Evolutionary conservation across 768 basidiomycete species (phyloP).

Genomic region (Kwoniella heveanensis): DNA sequence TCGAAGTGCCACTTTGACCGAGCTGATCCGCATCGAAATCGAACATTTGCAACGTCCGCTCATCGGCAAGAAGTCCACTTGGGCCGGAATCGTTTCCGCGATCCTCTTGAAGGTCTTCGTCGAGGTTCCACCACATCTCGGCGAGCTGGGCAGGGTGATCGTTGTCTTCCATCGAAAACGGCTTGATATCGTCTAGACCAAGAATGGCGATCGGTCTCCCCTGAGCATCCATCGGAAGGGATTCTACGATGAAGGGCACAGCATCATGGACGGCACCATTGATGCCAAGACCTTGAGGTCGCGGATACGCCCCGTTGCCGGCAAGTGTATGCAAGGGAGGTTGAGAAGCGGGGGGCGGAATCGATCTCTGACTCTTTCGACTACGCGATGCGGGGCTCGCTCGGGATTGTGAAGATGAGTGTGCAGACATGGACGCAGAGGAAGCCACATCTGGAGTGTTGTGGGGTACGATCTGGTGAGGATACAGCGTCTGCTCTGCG

Average conservation of each 20-base stretch:
- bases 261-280: constrained; percentile 5
- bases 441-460: not conserved
- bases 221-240: constrained; percentile 19
- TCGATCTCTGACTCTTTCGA: not conserved
- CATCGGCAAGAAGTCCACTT: constrained; percentile 9
- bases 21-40: constrained; percentile 7
- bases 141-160: constrained; percentile 14
- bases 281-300: not conserved
- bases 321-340: not conserved
- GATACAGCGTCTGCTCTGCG: not conserved
- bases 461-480: not conserved
- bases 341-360: not conserved
- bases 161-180: constrained; percentile 10
- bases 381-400: not conserved
- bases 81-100: constrained; percentile 1
- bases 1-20: not conserved
- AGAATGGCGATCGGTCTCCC: constrained; percentile 19
- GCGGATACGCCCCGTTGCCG: not conserved
- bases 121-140: constrained; percentile 24
- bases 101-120: constrained; percentile 10
- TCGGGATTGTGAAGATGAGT: not conserved
- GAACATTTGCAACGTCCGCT: constrained; percentile 7
- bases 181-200: constrained; percentile 18
- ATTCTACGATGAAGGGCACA: constrained; percentile 16
- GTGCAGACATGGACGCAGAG: not conserved